Evolutionary conservation across 208 protist genomes (phyloP), one percentile per base, ranked within the genome.

Genomic region (Herpetomonas tarakana): DNA sequence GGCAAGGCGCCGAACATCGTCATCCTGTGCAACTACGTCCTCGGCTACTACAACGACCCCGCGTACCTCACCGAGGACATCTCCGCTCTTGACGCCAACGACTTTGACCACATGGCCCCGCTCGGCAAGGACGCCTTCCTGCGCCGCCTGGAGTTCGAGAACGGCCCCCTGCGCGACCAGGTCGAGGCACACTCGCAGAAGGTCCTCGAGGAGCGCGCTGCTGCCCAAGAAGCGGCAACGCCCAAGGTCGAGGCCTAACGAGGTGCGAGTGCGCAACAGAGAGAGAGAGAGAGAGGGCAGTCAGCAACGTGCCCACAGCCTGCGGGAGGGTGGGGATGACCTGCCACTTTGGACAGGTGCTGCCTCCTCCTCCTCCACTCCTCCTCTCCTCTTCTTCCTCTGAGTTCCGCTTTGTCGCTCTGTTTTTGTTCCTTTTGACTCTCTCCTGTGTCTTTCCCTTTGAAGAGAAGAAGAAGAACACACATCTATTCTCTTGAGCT

Each of bases 1-100:
- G 91, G 87, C 56, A 91, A 91, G 68, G 73, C 88, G n/a, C 91
- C 91, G 25, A 96, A 96, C 75, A 67, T 96, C 56, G 86, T 92
- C 57, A 80, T 95, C 55, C 62, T 96, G 41, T 85, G 81, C 53
- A 89, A 86, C 68, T 97, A 94, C 71, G 83, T 90, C 25, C 66
- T 95, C 35, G 92, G 88, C 25, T 95, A 95, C 83, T 97, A 95
- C 79, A 95, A 96, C 67, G 92, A 97, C 68, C 88, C 89, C 16
- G 88, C 87, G 19, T 97, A 83, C 74, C 81, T 97, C 4, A 87
- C 82, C 45, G 83, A 86, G 61, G 84, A 95, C 63, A 92, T 95
- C 50, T 26, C 74, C n/a, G 83, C 76, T 24, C 79, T 97, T 18
- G 92, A 97, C 35, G 78, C 74, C 53, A 93, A 97, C 71, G 92